These are phyloP conservation scores for Penicillium malachiteum DNA, from an alignment of 495 filamentous ascomycete genomes.

Conservation along the genomic window DNA sequence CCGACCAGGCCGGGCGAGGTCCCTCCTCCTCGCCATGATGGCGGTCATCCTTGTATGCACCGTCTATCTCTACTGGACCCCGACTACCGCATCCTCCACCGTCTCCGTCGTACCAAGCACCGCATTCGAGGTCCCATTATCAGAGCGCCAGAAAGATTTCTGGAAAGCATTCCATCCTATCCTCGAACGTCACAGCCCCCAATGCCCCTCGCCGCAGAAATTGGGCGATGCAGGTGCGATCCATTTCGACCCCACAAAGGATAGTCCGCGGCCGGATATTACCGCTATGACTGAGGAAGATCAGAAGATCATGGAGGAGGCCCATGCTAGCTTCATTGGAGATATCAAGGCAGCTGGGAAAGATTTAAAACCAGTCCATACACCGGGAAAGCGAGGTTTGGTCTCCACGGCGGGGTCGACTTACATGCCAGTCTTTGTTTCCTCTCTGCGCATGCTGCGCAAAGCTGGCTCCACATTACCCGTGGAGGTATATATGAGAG, in stretches of 20 bases:
- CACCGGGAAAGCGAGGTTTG: slow-evolving; percentile 49
- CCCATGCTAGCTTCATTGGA: slow-evolving; percentile 45
- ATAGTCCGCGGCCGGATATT: slow-evolving; percentile 34
- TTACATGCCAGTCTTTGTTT: slow-evolving; percentile 49
- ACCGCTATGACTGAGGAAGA: slow-evolving; percentile 34
- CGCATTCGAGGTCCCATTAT: slow-evolving; percentile 37
- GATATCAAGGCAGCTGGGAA: slow-evolving; percentile 29
- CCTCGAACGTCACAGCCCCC: slow-evolving; percentile 32
- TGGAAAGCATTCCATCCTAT: slow-evolving; percentile 40
- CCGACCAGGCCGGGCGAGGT: slow-evolving; percentile 33
- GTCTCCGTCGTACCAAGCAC: slow-evolving; percentile 40
- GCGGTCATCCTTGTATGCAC: slow-evolving; percentile 36
- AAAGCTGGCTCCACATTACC: slow-evolving; percentile 55
- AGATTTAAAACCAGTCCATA: slow-evolving; percentile 41
- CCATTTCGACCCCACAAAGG: slow-evolving; percentile 35
- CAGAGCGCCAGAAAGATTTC: slow-evolving; percentile 40
- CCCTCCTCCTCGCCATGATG: slow-evolving; percentile 28
- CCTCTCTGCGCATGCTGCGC: slow-evolving; percentile 57
- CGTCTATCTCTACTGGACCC: slow-evolving; percentile 43
- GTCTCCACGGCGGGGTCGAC: slow-evolving; percentile 51
- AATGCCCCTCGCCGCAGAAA: slow-evolving; percentile 30
- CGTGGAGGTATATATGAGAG: slow-evolving; percentile 58
- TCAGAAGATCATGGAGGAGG: slow-evolving; percentile 34
- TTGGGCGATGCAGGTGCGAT: slow-evolving; percentile 20
- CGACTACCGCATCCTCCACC: slow-evolving; percentile 28